These are phyloP conservation scores for Neopestalotiopsis clavispora DNA, from an alignment of 2,329 filamentous ascomycete species.

Conservation along the genomic window DNA sequence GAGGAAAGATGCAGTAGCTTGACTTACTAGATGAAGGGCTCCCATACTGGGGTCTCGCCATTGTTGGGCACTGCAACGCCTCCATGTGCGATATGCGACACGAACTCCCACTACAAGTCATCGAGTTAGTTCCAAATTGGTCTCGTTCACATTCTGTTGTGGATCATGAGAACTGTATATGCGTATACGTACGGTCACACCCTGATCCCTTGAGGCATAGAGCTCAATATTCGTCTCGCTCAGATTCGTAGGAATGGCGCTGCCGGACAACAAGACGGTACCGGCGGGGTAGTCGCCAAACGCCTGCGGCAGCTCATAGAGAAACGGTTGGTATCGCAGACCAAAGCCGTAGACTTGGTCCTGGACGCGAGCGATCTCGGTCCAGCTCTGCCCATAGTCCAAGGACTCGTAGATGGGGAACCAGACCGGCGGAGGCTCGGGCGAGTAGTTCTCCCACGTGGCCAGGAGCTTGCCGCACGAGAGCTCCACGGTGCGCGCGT, in stretches of 20 bases:
- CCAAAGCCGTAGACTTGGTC: constrained; percentile 70
- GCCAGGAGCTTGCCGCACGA: constrained; percentile 52
- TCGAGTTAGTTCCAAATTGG: background rate
- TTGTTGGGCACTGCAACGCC: constrained; percentile 67
- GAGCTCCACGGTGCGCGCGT: constrained; percentile 49
- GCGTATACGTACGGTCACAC: constrained; percentile 42
- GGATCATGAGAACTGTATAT: background rate
- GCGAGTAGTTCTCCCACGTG: constrained; percentile 62
- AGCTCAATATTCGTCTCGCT: constrained; percentile 71
- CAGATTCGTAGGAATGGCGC: constrained; percentile 63
- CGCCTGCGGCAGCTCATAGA: constrained; percentile 65
- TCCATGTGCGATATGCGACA: constrained; percentile 68
- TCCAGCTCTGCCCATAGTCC: constrained; percentile 66
- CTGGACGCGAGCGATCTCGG: constrained; percentile 63
- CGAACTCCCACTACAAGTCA: constrained; percentile 60
- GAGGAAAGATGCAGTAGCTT: background rate
- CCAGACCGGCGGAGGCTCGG: constrained; percentile 57
- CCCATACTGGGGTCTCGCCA: constrained; percentile 61
- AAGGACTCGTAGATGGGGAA: constrained; percentile 59
- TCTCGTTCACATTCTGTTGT: background rate
- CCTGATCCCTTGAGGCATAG: constrained; percentile 67
- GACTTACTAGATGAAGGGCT: constrained; percentile 63
- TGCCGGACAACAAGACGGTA: constrained; percentile 67
- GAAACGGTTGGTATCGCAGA: constrained; percentile 70
- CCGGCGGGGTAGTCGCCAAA: constrained; percentile 65